Evolutionary conservation across 2,329 filamentous ascomycete species (phyloP).

Genomic region (Lasiodiplodia theobromae): DNA sequence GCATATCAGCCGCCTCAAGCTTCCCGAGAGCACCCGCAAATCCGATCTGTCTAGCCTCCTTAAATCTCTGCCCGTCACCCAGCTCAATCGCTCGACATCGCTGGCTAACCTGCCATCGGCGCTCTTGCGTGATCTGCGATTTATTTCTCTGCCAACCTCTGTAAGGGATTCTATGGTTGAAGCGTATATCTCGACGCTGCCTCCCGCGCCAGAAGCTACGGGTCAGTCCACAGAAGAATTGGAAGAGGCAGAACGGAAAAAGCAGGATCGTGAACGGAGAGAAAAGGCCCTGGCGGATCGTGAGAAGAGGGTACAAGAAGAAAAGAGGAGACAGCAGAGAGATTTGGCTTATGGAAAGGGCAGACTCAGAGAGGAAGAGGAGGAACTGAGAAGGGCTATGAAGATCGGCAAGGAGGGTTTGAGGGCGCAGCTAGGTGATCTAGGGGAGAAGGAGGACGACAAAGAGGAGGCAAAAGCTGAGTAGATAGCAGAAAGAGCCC

Average conservation of each 20-base stretch:
- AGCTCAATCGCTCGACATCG: slow-evolving; percentile 67
- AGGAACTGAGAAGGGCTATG: slow-evolving; percentile 73
- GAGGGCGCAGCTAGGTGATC: slow-evolving; percentile 61
- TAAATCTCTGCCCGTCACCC: slow-evolving; percentile 63
- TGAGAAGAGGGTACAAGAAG: slow-evolving; percentile 67
- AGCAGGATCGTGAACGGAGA: slow-evolving; percentile 53
- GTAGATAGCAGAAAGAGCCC: background rate
- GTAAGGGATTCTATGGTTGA: slow-evolving; percentile 71
- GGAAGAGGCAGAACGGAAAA: slow-evolving; percentile 54
- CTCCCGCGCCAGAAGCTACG: slow-evolving; percentile 60
- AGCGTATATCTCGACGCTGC: slow-evolving; percentile 70
- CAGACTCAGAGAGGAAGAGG: slow-evolving; percentile 69
- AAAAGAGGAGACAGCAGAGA: slow-evolving; percentile 66
- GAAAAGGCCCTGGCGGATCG: slow-evolving; percentile 72
- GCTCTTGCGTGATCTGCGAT: slow-evolving; percentile 72
- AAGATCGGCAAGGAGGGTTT: slow-evolving; percentile 71
- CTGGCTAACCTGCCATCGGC: slow-evolving; percentile 66
- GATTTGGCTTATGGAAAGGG: slow-evolving; percentile 68
- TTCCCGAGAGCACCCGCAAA: slow-evolving; percentile 71
- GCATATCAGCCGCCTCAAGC: slow-evolving; percentile 69
- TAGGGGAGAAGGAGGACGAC: slow-evolving; percentile 4
- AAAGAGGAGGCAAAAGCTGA: background rate
- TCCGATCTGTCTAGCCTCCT: slow-evolving; percentile 72
- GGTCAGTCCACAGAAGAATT: slow-evolving; percentile 57
- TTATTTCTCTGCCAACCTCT: slow-evolving; percentile 68